phyloP scores from a whole-genome alignment of 371 early-diverging fungal species.

The Furculomyces boomerangus region DNA sequence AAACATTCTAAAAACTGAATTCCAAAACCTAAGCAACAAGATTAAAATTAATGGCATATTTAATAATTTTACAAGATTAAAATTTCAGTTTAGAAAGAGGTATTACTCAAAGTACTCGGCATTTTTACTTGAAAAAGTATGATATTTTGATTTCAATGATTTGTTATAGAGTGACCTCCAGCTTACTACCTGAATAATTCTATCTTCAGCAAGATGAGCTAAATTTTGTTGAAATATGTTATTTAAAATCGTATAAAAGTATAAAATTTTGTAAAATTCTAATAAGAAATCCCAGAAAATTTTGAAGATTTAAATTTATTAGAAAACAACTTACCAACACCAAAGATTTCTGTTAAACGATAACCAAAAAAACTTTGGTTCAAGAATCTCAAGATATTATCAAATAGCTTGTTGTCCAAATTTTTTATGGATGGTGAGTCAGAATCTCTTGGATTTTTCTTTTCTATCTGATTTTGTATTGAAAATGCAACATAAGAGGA shows the following conservation, averaged over 20 bases:
- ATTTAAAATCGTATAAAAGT: conserved; percentile 4
- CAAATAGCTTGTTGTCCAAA: conserved; percentile 6
- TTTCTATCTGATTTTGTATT: no score
- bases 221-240: conserved; percentile 8
- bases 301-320: neutral
- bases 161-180: conserved; percentile 5
- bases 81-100: conserved; percentile 22
- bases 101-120: conserved; percentile 32
- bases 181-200: conserved; percentile 15
- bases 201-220: conserved; percentile 15
- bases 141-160: conserved; percentile 8
- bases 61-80: no score
- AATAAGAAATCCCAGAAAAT: conserved; percentile 2
- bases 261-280: conserved; percentile 2
- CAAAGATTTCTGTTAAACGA: neutral
- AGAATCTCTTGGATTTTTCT: no score
- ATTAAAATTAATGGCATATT: no score
- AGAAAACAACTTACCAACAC: neutral
- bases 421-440: no score
- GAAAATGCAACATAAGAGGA: no score
- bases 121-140: conserved; percentile 8
- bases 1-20: conserved; percentile 85
- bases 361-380: neutral
- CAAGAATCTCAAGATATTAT: no score
- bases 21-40: conserved; percentile 51